Percentiles rank a stretch among this genome's conserved stretches.
phyloP scores from a whole-genome alignment of 257 asterid genomes.

The Nicotiana benthamiana region DNA sequence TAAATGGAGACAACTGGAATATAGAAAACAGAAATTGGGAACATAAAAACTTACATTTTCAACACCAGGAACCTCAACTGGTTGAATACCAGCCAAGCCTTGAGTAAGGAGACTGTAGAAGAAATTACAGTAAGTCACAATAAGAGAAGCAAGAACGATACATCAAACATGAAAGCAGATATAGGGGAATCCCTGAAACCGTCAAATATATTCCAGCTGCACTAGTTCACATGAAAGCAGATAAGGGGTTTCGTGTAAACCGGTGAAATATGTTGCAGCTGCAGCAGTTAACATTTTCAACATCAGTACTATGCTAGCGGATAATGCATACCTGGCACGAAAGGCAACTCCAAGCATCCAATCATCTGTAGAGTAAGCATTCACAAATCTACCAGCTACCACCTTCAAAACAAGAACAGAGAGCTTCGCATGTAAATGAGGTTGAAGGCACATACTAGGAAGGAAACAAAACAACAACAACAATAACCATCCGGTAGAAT shows the following conservation, averaged over 20 bases:
- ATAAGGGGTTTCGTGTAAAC: too few relatives aligned
- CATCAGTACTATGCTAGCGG: neutral
- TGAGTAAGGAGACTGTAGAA: slow-evolving; percentile 80
- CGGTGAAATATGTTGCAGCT: neutral
- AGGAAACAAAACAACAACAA: neutral
- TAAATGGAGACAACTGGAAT: neutral
- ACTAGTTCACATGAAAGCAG: too few relatives aligned
- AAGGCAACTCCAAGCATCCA: slow-evolving; percentile 97
- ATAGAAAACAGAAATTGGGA: neutral
- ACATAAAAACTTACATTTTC: slow-evolving; percentile 49
- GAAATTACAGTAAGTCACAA: neutral
- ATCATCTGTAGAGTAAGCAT: slow-evolving; percentile 74
- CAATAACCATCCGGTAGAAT: too few relatives aligned
- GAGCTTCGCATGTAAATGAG: slow-evolving; percentile 6
- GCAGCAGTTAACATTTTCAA: neutral
- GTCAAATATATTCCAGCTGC: neutral
- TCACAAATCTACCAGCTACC: slow-evolving; percentile 89
- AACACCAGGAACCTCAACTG: slow-evolving; percentile 73
- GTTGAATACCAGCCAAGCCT: slow-evolving; percentile 98
- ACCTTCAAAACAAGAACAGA: slow-evolving; percentile 39
- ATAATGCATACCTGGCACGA: slow-evolving; percentile 67
- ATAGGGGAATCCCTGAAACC: neutral
- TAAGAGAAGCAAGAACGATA: neutral
- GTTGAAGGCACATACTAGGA: neutral
- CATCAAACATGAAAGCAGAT: neutral